These are phyloP conservation scores for Ascocoryne sarcoides DNA, from an alignment of 2,329 filamentous ascomycete species.

Conservation along the genomic window DNA sequence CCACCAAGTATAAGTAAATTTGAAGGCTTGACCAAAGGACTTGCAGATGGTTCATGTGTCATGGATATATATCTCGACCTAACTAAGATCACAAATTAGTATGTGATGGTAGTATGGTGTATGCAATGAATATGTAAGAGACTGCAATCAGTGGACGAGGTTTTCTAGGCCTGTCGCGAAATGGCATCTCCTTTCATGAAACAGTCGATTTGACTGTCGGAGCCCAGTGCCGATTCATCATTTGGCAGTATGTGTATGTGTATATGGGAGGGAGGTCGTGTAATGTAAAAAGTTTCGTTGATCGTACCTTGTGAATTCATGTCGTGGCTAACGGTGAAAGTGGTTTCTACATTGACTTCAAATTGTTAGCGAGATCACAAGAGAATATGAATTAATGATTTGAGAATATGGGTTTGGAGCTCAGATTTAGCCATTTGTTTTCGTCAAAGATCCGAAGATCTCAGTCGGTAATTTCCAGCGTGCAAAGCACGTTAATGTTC, in stretches of 20 bases:
- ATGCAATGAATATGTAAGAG: slow-evolving; percentile 4
- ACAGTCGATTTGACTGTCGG: slow-evolving; percentile 49
- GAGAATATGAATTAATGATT: background rate
- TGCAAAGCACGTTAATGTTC: slow-evolving; percentile 29
- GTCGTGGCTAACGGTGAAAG: too few relatives aligned
- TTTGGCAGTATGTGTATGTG: too few relatives aligned
- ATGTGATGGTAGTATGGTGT: too few relatives aligned
- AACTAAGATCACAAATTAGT: too few relatives aligned
- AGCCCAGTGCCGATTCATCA: slow-evolving; percentile 98
- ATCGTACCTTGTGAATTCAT: slow-evolving; percentile 21
- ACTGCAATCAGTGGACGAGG: slow-evolving; percentile 83
- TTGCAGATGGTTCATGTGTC: too few relatives aligned
- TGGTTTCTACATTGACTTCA: too few relatives aligned
- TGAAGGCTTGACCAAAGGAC: too few relatives aligned
- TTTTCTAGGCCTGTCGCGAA: slow-evolving; percentile 99
- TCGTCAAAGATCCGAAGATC: slow-evolving; percentile 60
- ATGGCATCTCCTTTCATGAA: slow-evolving; percentile 77
- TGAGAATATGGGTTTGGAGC: slow-evolving; percentile 27
- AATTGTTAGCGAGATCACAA: background rate
- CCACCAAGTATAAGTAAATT: too few relatives aligned
- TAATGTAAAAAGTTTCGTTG: slow-evolving; percentile 1
- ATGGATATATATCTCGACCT: too few relatives aligned
- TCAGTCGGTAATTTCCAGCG: slow-evolving; percentile 98
- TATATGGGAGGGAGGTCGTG: too few relatives aligned
- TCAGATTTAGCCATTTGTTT: slow-evolving; percentile 84